Evolutionary conservation across 768 basidiomycete genomes (phyloP), one percentile per base, ranked within the genome.

Genomic region (Tulasnella sp.): DNA sequence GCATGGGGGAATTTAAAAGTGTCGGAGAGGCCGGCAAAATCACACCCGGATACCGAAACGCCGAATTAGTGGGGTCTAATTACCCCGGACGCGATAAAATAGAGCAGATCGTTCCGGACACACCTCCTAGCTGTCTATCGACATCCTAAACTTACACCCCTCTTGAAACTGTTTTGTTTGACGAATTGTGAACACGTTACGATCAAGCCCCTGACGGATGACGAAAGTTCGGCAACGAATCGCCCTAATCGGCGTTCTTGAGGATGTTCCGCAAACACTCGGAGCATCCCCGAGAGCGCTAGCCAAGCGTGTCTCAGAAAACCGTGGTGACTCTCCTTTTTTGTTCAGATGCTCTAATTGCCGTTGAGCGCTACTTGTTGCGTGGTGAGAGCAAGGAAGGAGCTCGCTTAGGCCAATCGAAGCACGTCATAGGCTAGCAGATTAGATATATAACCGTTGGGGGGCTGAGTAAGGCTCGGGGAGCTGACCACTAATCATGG

Each of bases 401-500:
- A 69, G 37, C 64, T 69, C 64, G 64, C 64, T 69, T 69, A 69
- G 64, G 37, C 1, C 31, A 18, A 69, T 8, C 28, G 64, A 18
- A 37, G 64, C 64, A 69, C 64, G 64, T 69, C 64, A 69, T 69
- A 69, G 64, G 64, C 37, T 20, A 37, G 64, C 5, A 24, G 64
- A 69, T 69, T 64, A 69, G 28, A 69, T 69, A 37, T 16, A 28
- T 16, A 14, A 22, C 64, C 31, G 12, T 31, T 31, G 31, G 64
- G 28, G 64, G 28, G 64, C 64, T 69, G 64, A 69, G 64, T 69
- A 69, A 69, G 64, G 31, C 64, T 54, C 54, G 54, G 54, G 54
- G 54, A 54, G 54, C 54, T 54, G 64, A 69, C 64, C 64, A 69
- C 64, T 69, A 37, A 69, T 69, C 64, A 14, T 37, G 64, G 64